Base-by-base conservation (phyloP, 2,329 filamentous ascomycete genomes). In the Trichoderma afroharzianum region DNA sequence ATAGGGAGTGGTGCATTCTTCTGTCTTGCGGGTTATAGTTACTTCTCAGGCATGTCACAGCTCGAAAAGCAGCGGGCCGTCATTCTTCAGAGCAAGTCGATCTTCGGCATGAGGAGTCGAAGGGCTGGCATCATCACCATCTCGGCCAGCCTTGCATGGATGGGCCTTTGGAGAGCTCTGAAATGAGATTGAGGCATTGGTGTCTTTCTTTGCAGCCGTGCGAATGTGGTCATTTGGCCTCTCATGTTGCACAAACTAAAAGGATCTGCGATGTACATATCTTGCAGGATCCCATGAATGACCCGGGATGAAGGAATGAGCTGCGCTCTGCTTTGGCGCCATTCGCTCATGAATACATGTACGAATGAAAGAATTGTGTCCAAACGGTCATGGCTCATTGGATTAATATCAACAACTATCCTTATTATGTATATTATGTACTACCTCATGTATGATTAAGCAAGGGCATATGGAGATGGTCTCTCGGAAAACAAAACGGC, bases 21-120 rank as follows among this genome's bases (percentile, higher is more conserved):
- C 70, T 92, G 91, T 1, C 88, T 95, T 18, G 93, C 90, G 4
- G 90, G 86, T 1, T 96, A 95, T 82, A 94, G 90, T 80, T 95
- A 94, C 82, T 84, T 90, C 73, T 92, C 91, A 3, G 93, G 93
- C 71, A 91, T 90, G 81, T 84, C 85, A 64, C 92, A 95, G 80
- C 87, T 96, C 33, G 86, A 90, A 76, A 85, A 86, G 76, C 91
- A 93, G 79, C 86, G 87, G 73, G 84, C 85, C n/a, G 81, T 83
- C 72, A 93, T 95, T 73, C 81, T 93, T 72, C 85, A 88, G 78
- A 92, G 91, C 82, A 88, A 88, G 61, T 91, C 91, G 30, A 86
- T 89, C 76, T 91, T 94, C 77, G 92, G 92, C 72, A 91, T 94
- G 86, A 87, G 88, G 73, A 92, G 90, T 75, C 87, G 93, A 72